These are phyloP conservation scores for Penicillium thymicola DNA, from an alignment of 2,329 filamentous ascomycete genomes.

Conservation along the genomic window DNA sequence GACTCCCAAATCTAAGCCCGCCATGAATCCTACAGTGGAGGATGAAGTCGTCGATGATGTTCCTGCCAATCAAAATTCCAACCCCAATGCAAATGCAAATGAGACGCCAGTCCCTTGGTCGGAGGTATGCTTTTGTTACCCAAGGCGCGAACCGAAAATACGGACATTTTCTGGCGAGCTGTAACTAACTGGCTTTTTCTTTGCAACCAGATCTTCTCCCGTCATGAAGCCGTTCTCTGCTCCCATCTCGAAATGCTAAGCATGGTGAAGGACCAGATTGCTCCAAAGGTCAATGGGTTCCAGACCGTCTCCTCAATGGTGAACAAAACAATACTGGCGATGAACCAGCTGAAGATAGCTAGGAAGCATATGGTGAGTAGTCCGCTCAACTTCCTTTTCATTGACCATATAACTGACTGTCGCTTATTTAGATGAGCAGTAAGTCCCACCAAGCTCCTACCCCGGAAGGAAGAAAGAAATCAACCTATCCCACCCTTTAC, in stretches of 20 bases:
- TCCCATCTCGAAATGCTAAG: constrained; percentile 41
- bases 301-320: constrained; percentile 37
- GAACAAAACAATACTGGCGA: constrained; percentile 38
- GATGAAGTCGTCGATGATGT: not conserved
- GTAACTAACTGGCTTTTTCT: not conserved
- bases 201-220: constrained; percentile 36
- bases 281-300: constrained; percentile 27
- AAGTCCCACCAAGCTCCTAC: constrained; percentile 2
- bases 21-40: constrained; percentile 7
- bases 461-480: not conserved
- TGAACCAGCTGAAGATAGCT: constrained; percentile 36
- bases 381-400: not conserved
- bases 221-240: constrained; percentile 40
- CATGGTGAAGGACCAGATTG: constrained; percentile 32
- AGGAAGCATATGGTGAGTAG: constrained; percentile 36
- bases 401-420: constrained; percentile 1
- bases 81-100: constrained; percentile 1
- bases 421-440: constrained; percentile 16
- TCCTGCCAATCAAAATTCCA: not conserved
- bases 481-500: not conserved
- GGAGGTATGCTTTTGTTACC: constrained; percentile 18
- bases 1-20: not conserved
- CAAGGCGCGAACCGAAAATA: not conserved
- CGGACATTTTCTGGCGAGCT: not conserved
- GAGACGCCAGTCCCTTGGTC: constrained; percentile 14